Conservation (phyloP, 2,329 filamentous ascomycete species). For the Metarhizium album region DNA sequence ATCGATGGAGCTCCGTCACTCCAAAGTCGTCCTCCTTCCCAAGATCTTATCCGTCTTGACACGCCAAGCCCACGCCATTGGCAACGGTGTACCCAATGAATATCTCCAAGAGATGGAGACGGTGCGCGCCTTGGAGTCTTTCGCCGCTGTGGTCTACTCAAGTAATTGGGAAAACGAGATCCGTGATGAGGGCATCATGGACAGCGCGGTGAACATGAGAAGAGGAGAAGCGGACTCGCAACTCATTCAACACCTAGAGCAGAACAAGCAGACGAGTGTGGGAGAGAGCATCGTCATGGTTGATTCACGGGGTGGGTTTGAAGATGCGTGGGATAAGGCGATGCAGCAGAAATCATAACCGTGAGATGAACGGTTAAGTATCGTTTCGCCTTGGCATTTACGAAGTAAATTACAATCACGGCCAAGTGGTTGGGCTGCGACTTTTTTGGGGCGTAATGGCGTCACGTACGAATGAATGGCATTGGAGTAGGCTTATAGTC, state of each 20-base stretch:
- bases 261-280: conserved; percentile 25
- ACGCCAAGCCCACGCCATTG: conserved; percentile 81
- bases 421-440: not conserved
- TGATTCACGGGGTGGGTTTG: conserved; percentile 41
- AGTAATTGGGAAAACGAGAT: conserved; percentile 70
- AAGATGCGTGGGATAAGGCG: conserved; percentile 62
- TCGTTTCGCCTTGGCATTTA: conserved; percentile 6
- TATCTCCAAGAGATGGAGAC: conserved; percentile 66
- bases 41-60: conserved; percentile 85
- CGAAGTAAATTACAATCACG: not conserved
- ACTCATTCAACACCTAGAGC: conserved; percentile 8
- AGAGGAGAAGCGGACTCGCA: conserved; percentile 14
- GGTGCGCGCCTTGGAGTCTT: conserved; percentile 67
- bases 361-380: not conserved
- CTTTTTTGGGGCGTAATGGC: not conserved
- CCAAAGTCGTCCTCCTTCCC: conserved; percentile 63
- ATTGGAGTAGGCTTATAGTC: not conserved
- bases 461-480: not conserved
- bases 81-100: conserved; percentile 62
- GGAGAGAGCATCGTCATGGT: conserved; percentile 39
- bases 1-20: conserved; percentile 37
- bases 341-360: conserved; percentile 17
- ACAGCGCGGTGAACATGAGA: conserved; percentile 23
- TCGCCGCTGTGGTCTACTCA: conserved; percentile 78
- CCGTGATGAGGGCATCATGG: conserved; percentile 33